Conservation (phyloP, 495 filamentous ascomycete genomes). For the Aspergillus affinis region DNA sequence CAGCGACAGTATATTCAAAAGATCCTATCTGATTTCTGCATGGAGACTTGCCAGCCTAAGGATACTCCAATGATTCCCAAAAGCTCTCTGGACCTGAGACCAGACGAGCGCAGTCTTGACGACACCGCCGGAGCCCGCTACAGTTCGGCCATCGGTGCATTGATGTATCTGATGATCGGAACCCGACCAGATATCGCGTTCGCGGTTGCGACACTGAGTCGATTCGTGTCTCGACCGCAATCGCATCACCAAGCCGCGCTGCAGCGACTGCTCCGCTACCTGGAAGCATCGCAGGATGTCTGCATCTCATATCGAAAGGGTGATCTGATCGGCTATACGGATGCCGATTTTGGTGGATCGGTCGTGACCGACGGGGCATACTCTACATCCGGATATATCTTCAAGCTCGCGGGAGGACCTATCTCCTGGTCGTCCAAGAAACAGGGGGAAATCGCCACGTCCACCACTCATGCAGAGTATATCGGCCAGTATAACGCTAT, state of each 20-base stretch:
- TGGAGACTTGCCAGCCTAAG: slow-evolving; percentile 4
- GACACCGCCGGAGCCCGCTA: slow-evolving; percentile 1
- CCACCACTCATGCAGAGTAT: slow-evolving; percentile 19
- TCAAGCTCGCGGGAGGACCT: slow-evolving; percentile 5
- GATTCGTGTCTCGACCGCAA: slow-evolving; percentile 1
- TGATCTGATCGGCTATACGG: slow-evolving; percentile 6
- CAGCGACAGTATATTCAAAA: slow-evolving; percentile 5
- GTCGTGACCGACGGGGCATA: slow-evolving; percentile 6
- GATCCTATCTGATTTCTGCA: slow-evolving; percentile 5
- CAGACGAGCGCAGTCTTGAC: slow-evolving; percentile 3
- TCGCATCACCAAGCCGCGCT: slow-evolving; percentile 6
- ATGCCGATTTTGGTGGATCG: slow-evolving; percentile 5
- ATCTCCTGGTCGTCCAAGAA: slow-evolving; percentile 12
- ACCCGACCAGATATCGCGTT: slow-evolving; percentile 6
- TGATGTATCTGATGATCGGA: slow-evolving; percentile 8
- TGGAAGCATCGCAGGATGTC: slow-evolving; percentile 3
- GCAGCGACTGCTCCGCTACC: slow-evolving; percentile 6
- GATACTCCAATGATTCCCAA: neutral
- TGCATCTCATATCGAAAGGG: slow-evolving; percentile 3
- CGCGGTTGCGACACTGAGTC: slow-evolving; percentile 5
- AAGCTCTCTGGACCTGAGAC: slow-evolving; percentile 1
- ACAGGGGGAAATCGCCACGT: slow-evolving; percentile 20
- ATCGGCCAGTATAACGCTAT: slow-evolving; percentile 18
- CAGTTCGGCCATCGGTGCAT: slow-evolving; percentile 7
- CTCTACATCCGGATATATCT: slow-evolving; percentile 3